Conservation (phyloP, 2,329 filamentous ascomycete genomes). For the Chrysoporthe austroafricana region DNA sequence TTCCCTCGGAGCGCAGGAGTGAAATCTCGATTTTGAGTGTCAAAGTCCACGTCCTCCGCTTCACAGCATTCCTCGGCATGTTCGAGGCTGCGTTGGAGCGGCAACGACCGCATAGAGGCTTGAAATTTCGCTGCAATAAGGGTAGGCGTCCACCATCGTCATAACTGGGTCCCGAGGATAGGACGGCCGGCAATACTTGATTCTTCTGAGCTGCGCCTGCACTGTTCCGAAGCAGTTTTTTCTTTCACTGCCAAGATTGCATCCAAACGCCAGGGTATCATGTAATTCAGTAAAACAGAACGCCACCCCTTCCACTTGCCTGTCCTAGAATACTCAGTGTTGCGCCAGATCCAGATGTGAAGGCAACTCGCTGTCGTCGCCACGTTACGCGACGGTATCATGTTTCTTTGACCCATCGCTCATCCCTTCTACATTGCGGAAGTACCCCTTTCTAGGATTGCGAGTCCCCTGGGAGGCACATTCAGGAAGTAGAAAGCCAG, state of each 20-base stretch:
- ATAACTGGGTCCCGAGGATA: too few species aligned
- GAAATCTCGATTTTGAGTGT: too few species aligned
- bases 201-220: not conserved
- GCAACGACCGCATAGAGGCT: too few species aligned
- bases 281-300: not conserved
- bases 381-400: not conserved
- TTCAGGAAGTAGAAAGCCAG: too few species aligned
- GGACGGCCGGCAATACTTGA: not conserved
- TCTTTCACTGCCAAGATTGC: not conserved
- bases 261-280: constrained; percentile 14
- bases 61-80: too few species aligned
- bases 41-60: too few species aligned
- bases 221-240: not conserved
- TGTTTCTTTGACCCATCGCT: not conserved
- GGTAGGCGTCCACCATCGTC: too few species aligned
- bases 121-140: too few species aligned
- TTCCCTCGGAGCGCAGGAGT: too few species aligned
- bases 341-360: not conserved
- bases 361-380: not conserved
- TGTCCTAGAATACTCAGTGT: not conserved
- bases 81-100: too few species aligned
- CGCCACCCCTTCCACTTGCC: constrained; percentile 2
- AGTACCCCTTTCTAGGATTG: not conserved
- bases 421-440: not conserved
- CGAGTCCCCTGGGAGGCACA: not conserved